Conservation (phyloP, 345 rosid genomes). For the Kandelia obovata region DNA sequence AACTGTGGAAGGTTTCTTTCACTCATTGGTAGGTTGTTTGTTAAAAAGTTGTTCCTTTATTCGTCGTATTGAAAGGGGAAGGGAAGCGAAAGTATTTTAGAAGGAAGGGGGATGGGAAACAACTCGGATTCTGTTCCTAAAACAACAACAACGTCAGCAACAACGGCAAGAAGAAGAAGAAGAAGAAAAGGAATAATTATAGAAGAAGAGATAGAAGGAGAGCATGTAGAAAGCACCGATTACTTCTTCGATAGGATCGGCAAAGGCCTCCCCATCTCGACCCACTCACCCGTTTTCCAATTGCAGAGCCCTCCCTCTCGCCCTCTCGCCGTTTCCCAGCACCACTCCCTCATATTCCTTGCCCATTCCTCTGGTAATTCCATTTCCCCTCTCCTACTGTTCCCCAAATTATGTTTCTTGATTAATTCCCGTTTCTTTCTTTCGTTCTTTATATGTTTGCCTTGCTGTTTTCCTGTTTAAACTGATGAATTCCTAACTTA, state of each 20-base stretch:
- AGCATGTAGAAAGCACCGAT: conserved; percentile 43
- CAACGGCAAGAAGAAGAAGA: neutral
- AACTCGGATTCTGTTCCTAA: too few species aligned
- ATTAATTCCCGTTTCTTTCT: neutral
- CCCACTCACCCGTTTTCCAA: conserved; percentile 37
- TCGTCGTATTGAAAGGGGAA: too few species aligned
- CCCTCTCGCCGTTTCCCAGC: conserved; percentile 71
- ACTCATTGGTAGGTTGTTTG: too few species aligned
- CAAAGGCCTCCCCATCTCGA: conserved; percentile 47
- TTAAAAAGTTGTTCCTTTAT: too few species aligned
- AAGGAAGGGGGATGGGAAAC: too few species aligned
- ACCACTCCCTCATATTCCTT: conserved; percentile 47
- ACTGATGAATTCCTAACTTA: neutral
- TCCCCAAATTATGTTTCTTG: neutral
- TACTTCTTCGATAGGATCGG: conserved; percentile 75
- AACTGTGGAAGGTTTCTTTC: too few species aligned
- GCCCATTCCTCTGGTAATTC: conserved; percentile 66
- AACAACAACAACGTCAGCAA: too few species aligned
- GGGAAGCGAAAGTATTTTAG: too few species aligned
- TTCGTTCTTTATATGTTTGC: neutral
- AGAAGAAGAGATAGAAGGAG: conserved; percentile 61
- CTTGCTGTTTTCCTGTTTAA: too few species aligned
- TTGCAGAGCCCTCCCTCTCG: conserved; percentile 54
- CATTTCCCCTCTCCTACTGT: neutral
- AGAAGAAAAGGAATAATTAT: conserved; percentile 26